A percentile compares a stretch with the other conserved stretches of the same genome.
phyloP scores from a whole-genome alignment of 768 basidiomycete genomes.

The Hygrocybe coccinea region DNA sequence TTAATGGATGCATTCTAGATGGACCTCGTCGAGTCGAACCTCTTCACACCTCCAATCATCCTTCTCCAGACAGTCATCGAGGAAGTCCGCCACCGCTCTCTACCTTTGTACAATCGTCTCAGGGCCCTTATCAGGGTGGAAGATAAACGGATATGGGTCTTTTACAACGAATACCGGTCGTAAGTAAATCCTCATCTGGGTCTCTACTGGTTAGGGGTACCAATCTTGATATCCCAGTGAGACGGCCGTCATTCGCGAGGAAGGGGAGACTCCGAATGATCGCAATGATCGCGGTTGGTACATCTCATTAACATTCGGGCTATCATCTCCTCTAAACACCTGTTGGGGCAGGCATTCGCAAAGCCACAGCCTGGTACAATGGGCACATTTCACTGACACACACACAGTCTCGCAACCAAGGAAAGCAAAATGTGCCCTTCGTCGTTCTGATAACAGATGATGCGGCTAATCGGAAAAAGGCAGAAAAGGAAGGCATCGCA shows the following conservation, averaged over 20 bases:
- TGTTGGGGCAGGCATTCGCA: conserved; percentile 69
- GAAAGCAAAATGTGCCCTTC: conserved; percentile 41
- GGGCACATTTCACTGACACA: conserved; percentile 56
- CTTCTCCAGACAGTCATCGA: conserved; percentile 93
- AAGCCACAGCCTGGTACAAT: conserved; percentile 83
- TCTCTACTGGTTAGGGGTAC: not conserved
- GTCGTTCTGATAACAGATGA: conserved; percentile 90
- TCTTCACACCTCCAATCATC: conserved; percentile 76
- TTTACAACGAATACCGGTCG: conserved; percentile 85
- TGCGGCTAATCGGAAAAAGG: conserved; percentile 73
- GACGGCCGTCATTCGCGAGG: conserved; percentile 72
- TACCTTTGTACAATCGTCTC: conserved; percentile 89
- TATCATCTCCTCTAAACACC: not conserved
- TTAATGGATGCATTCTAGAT: conserved; percentile 48
- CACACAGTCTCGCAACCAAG: conserved; percentile 49
- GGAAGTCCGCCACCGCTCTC: conserved; percentile 90
- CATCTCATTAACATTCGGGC: not conserved
- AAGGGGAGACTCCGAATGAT: conserved; percentile 85
- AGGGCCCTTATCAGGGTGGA: conserved; percentile 81
- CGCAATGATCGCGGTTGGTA: conserved; percentile 85
- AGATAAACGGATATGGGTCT: conserved; percentile 78
- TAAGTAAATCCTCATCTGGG: conserved; percentile 34
- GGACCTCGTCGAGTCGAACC: conserved; percentile 82
- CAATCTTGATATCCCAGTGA: conserved; percentile 43
- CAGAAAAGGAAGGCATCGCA: conserved; percentile 57